phyloP scores from a whole-genome alignment of 106 monocot genomes.

The Phalaenopsis aphrodite region DNA sequence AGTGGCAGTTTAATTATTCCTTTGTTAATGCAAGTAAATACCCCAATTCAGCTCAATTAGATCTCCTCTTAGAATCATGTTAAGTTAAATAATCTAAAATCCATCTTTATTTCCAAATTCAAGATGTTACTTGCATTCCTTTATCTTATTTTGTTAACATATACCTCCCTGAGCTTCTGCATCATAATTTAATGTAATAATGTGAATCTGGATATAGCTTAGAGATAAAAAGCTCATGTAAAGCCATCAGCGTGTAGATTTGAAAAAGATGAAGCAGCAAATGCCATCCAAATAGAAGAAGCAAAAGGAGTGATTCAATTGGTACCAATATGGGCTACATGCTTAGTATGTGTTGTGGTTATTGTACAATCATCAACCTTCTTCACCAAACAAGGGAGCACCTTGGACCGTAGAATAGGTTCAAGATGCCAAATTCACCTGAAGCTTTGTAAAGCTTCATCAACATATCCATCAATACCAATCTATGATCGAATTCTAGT shows the following conservation, averaged over 20 bases:
- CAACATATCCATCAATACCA: constrained; percentile 24
- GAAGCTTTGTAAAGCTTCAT: constrained; percentile 40
- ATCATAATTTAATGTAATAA: neutral
- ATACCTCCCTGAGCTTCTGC: neutral
- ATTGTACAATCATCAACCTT: constrained; percentile 44
- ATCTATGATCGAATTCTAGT: constrained; percentile 39
- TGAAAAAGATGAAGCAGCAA: neutral
- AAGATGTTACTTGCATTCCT: too few relatives aligned
- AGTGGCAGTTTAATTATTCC: too few relatives aligned
- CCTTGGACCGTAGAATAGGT: constrained; percentile 38
- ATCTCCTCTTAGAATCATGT: too few relatives aligned
- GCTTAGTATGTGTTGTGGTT: constrained; percentile 35
- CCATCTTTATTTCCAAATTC: too few relatives aligned
- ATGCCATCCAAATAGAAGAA: constrained; percentile 9
- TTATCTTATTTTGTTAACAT: neutral
- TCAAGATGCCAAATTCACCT: constrained; percentile 23
- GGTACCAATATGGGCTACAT: constrained; percentile 35
- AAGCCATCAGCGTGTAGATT: neutral
- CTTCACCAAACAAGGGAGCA: constrained; percentile 47
- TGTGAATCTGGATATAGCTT: neutral
- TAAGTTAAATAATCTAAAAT: too few relatives aligned
- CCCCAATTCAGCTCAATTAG: too few relatives aligned
- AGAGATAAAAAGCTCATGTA: neutral
- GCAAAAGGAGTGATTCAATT: constrained; percentile 22
- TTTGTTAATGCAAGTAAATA: too few relatives aligned